These are phyloP conservation scores for Trametopsis cervina DNA, from an alignment of 768 basidiomycete species.

Conservation along the genomic window DNA sequence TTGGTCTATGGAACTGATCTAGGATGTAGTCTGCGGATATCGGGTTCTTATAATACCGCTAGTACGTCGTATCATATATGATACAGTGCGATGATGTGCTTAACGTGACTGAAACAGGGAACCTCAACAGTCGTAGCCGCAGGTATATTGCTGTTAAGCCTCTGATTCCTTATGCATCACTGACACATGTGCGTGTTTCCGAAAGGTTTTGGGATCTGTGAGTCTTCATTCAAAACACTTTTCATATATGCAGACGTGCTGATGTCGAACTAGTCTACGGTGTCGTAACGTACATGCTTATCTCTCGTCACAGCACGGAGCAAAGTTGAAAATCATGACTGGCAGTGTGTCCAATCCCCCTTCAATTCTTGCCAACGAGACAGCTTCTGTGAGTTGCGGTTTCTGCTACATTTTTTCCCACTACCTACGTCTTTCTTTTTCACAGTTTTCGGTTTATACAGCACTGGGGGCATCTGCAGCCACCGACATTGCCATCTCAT, in stretches of 20 bases:
- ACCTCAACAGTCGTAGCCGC: too few relatives aligned
- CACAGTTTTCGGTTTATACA: constrained; percentile 4
- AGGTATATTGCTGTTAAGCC: too few relatives aligned
- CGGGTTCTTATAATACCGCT: too few relatives aligned
- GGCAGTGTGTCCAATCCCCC: background rate
- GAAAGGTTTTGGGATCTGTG: constrained; percentile 3
- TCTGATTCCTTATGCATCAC: too few relatives aligned
- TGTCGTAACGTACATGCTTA: background rate
- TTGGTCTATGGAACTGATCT: too few relatives aligned
- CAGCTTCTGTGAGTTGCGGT: constrained; percentile 1
- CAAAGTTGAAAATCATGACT: background rate
- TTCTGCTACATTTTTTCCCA: background rate
- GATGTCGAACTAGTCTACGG: background rate
- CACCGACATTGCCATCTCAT: constrained; percentile 1
- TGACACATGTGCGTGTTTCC: too few relatives aligned
- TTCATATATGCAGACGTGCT: background rate
- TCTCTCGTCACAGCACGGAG: background rate
- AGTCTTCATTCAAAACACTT: background rate
- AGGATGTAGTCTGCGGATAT: too few relatives aligned
- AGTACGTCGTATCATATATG: too few relatives aligned
- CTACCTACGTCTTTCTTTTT: background rate
- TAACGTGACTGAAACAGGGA: too few relatives aligned
- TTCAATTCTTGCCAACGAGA: background rate
- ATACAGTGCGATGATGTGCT: too few relatives aligned
- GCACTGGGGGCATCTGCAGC: background rate